Base-by-base conservation (phyloP, 345 rosid genomes). In the Aquilaria malaccensis region DNA sequence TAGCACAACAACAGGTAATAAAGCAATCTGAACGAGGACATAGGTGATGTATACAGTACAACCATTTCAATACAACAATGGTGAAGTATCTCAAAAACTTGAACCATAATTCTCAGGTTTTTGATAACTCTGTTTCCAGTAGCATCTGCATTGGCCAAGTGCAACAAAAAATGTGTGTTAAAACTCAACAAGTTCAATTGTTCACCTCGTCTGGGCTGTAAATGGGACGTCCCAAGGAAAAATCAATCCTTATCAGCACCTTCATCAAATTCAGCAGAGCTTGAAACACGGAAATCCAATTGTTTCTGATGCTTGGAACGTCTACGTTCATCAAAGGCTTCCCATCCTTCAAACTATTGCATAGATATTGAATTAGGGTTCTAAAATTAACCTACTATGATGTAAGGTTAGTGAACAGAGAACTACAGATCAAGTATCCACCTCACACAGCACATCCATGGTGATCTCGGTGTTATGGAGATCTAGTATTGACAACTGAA, bases 391-490 rank as follows among this genome's bases (percentile, higher is more conserved):
- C 32, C 58, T 3, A 37, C 43, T 37, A 37, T 3, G 43, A 37
- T 37, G 43, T 37, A 37, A 37, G 43, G 7, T 37, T 37, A 37
- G 43, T 37, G 43, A 37, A 9, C 6, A 61, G 13, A 46, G 6
- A 53, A 6, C n/a, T 70, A 11, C 11, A 65, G 57, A 48, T 29
- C 45, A 52, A 68, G 9, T 37, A 62, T 72, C 64, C 57, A 92
- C 96, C 98, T 85, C 80, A 2, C 93, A 90, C 31, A 93, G 88
- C 61, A 61, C 55, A 31, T 93, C 94, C 55, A 76, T 79, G 1
- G 97, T 93, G 69, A 89, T 79, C 76, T 89, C 94, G 1, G 98
- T 87, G 74, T 89, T 85, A 59, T 89, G 96, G 70, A 93, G 89
- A 74, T 84, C 96, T 59, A 93, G 72, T 15, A 91, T 85, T 50